phyloP scores from a whole-genome alignment of 768 basidiomycete genomes.

The Collybia sordida region DNA sequence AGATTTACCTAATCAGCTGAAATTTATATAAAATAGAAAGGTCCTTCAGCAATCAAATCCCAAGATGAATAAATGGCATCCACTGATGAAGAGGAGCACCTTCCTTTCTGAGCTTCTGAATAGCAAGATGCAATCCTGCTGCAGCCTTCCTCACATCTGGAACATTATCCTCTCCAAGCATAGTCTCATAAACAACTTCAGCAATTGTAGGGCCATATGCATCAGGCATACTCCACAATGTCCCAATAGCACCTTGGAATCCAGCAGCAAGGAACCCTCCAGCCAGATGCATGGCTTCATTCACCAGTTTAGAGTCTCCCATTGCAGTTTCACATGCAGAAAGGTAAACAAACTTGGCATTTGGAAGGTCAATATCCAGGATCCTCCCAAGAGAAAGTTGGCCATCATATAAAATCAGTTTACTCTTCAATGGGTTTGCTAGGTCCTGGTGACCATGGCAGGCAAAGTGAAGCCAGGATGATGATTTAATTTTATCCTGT shows the following conservation, averaged over 20 bases:
- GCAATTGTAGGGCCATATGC: slow-evolving; percentile 31
- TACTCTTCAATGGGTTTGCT: slow-evolving; percentile 15
- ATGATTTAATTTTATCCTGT: no score
- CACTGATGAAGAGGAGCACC: neutral
- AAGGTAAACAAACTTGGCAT: slow-evolving; percentile 38
- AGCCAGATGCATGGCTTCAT: slow-evolving; percentile 37
- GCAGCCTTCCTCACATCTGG: neutral
- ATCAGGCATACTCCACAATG: slow-evolving; percentile 42
- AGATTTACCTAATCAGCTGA: no score
- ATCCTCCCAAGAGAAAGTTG: slow-evolving; percentile 19
- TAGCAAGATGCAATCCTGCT: neutral
- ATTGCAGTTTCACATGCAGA: slow-evolving; percentile 47
- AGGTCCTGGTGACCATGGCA: slow-evolving; percentile 36
- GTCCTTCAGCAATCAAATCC: no score
- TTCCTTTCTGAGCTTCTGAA: neutral
- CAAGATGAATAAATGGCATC: neutral
- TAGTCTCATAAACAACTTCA: slow-evolving; percentile 13
- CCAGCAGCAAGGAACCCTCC: slow-evolving; percentile 38
- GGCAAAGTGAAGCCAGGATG: slow-evolving; percentile 29
- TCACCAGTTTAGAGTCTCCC: slow-evolving; percentile 23
- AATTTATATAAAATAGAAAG: no score
- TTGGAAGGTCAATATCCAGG: slow-evolving; percentile 18
- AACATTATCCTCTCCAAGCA: neutral
- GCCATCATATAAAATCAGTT: slow-evolving; percentile 16
- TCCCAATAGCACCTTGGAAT: slow-evolving; percentile 33